Base-by-base conservation (phyloP, 2,329 filamentous ascomycete genomes). In the Neonectria magnoliae region DNA sequence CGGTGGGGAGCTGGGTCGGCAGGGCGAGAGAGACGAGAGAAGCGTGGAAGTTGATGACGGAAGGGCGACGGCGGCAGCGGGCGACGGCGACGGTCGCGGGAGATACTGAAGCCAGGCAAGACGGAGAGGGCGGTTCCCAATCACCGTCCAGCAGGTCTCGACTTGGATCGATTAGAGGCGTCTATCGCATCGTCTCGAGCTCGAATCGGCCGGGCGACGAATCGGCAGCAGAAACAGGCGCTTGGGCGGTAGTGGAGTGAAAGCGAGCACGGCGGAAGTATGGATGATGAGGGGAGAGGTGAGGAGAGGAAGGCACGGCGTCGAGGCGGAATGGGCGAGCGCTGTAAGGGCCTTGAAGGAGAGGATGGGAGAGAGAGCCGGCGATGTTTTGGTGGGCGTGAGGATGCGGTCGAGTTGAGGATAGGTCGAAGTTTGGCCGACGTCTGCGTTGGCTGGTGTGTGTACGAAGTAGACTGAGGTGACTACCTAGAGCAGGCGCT, bases 151-250 rank as follows among this genome's bases (percentile, higher is more conserved):
- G 67, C 65, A 68, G 66, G 57, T 71, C 59, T 73, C 70, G 56
- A 66, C 56, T 66, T 70, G 62, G 60, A 71, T 68, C 47, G 60
- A 64, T 31, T 62, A 57, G 45, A 61, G 59, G 64, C 63, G 64
- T 61, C 57, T 75, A 75, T 73, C 68, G 72, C 73, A 75, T 75
- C 61, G 70, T 74, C 72, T 71, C 64, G 62, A 71, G 68, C 60
- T 71, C 55, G 64, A 44, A 64, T 67, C 58, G 59, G 64, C 60
- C 53, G 55, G 62, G 62, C 59, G 65, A 64, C 67, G 56, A 64
- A 64, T 59, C 44, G 59, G 56, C 18, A 29, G 47, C 22, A 29
- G 61, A 48, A 54, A 62, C 45, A 60, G 65, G 58, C 50, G 54
- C 58, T 64, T 62, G 64, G 62, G 66, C 59, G 63, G 59, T 63